phyloP scores from a whole-genome alignment of 2,329 filamentous ascomycete genomes.

The Claviceps digitariae region DNA sequence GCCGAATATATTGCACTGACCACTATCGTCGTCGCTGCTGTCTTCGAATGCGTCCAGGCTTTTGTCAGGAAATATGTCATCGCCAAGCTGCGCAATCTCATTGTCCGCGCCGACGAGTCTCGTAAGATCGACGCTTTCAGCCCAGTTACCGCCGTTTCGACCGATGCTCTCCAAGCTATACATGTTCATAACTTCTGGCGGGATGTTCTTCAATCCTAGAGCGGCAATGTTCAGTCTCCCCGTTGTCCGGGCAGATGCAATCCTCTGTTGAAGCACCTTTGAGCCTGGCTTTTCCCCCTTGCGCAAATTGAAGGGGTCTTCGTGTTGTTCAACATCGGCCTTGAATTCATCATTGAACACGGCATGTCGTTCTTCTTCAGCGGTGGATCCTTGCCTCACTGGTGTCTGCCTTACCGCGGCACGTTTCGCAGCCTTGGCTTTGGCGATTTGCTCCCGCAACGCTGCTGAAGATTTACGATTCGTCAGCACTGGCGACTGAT shows the following conservation, averaged over 20 bases:
- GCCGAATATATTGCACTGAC: constrained; percentile 62
- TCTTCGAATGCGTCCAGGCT: constrained; percentile 42
- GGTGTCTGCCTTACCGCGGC: constrained; percentile 29
- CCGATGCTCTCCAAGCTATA: constrained; percentile 65
- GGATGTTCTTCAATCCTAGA: constrained; percentile 66
- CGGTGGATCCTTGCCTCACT: constrained; percentile 4
- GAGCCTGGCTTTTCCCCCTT: constrained; percentile 43
- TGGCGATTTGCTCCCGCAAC: constrained; percentile 81
- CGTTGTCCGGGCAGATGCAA: constrained; percentile 58
- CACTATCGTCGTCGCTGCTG: constrained; percentile 53
- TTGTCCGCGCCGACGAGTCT: constrained; percentile 83
- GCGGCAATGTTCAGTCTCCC: constrained; percentile 83
- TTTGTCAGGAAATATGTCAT: constrained; percentile 66
- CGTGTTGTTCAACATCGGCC: constrained; percentile 38
- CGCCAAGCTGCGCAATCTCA: constrained; percentile 61
- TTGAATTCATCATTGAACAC: constrained; percentile 29
- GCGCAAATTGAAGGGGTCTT: constrained; percentile 59
- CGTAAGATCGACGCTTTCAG: constrained; percentile 77
- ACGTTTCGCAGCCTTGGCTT: constrained; percentile 71
- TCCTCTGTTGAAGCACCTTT: constrained; percentile 58
- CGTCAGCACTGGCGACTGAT: constrained; percentile 12
- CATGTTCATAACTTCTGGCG: constrained; percentile 75
- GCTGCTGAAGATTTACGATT: constrained; percentile 60
- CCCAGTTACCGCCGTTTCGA: constrained; percentile 59
- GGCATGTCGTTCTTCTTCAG: constrained; percentile 21